phyloP scores from a whole-genome alignment of 805 yeast species.

The Metschnikowia koreensis region DNA sequence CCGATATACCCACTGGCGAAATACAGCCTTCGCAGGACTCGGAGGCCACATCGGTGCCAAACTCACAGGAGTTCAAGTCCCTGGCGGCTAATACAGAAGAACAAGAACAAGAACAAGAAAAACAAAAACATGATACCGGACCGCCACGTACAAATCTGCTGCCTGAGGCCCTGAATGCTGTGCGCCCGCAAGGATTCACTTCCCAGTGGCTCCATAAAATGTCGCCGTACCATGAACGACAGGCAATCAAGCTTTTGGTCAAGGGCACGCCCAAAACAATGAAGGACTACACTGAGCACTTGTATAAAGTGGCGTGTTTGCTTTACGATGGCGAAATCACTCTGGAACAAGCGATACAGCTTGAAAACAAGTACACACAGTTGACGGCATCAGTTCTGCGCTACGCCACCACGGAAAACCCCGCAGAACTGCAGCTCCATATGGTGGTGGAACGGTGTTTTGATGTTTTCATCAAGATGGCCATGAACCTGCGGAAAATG shows the following conservation, averaged over 20 bases:
- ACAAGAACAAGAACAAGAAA: background rate
- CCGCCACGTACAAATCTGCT: background rate
- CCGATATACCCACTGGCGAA: conserved; percentile 8
- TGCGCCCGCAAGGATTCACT: conserved; percentile 6
- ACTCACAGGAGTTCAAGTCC: conserved; percentile 1
- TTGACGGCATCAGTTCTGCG: conserved; percentile 26
- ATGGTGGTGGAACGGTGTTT: conserved; percentile 38
- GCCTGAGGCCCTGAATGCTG: too few relatives aligned
- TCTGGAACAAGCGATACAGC: conserved; percentile 14
- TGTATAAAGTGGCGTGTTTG: conserved; percentile 30
- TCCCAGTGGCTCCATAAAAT: conserved; percentile 6
- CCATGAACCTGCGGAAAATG: conserved; percentile 30
- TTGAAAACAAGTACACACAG: conserved; percentile 25
- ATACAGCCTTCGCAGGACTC: conserved; percentile 12
- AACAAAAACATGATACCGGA: background rate
- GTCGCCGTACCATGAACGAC: conserved; percentile 15
- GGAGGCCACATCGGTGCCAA: conserved; percentile 5
- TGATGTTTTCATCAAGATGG: conserved; percentile 36
- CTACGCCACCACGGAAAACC: conserved; percentile 25
- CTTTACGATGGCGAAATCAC: conserved; percentile 21
- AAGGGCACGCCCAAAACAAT: conserved; percentile 29
- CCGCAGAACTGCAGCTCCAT: conserved; percentile 32
- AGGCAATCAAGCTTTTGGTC: conserved; percentile 26
- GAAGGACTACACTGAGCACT: conserved; percentile 39
- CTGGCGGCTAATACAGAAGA: too few relatives aligned